Evolutionary conservation across 2,329 filamentous ascomycete genomes (phyloP).

Genomic region (Pseudogymnoascus pannorum): DNA sequence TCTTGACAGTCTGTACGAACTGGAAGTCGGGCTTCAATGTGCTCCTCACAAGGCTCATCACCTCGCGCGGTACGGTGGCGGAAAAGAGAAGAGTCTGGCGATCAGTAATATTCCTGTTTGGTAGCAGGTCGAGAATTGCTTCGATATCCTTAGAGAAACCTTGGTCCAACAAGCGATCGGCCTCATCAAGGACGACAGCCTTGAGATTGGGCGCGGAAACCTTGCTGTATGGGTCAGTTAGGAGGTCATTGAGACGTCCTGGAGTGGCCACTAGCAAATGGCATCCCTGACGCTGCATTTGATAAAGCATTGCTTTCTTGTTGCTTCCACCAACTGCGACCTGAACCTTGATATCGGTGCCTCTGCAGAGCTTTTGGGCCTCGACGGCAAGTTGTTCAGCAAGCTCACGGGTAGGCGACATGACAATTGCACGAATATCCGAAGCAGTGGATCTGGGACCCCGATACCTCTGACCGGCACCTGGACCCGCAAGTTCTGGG

Average conservation of each 20-base stretch:
- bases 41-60: constrained; percentile 64
- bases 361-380: constrained; percentile 41
- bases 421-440: constrained; percentile 63
- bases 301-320: constrained; percentile 44
- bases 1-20: constrained; percentile 77
- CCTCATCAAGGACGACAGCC: constrained; percentile 91
- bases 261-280: constrained; percentile 88
- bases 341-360: constrained; percentile 44
- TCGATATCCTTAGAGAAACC: constrained; percentile 64
- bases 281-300: constrained; percentile 59
- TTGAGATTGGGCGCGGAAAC: constrained; percentile 54
- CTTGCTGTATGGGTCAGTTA: constrained; percentile 48
- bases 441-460: constrained; percentile 35
- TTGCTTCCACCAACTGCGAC: constrained; percentile 84
- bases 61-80: constrained; percentile 79
- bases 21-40: constrained; percentile 81
- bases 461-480: constrained; percentile 22
- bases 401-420: constrained; percentile 76
- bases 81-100: constrained; percentile 94
- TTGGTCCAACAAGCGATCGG: constrained; percentile 96
- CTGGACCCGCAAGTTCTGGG: constrained; percentile 42
- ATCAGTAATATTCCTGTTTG: constrained; percentile 52
- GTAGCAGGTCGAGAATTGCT: constrained; percentile 55
- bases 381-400: constrained; percentile 76
- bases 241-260: constrained; percentile 73